Conservation (phyloP, 768 basidiomycete genomes). For the Agrocybe praecox region DNA sequence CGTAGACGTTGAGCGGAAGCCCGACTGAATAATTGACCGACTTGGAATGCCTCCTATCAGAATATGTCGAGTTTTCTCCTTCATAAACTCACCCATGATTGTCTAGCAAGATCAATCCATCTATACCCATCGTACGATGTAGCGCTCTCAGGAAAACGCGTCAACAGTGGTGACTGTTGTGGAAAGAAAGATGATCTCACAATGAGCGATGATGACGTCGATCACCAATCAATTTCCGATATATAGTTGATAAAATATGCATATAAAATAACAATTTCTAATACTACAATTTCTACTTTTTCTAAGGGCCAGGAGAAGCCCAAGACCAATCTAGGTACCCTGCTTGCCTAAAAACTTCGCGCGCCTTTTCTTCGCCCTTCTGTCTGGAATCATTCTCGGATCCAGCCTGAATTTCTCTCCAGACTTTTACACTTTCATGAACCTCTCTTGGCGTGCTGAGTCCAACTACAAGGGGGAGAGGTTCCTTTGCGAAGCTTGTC, state of each 20-base stretch:
- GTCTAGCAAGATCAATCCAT: constrained; percentile 82
- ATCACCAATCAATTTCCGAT: neutral
- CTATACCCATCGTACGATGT: constrained; percentile 62
- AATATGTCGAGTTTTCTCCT: neutral
- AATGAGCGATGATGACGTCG: neutral
- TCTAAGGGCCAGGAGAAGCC: constrained; percentile 49
- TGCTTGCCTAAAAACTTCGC: constrained; percentile 45
- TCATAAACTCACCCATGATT: constrained; percentile 60
- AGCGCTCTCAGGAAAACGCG: too few species aligned
- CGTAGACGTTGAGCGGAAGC: constrained; percentile 76
- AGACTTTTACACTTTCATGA: constrained; percentile 69
- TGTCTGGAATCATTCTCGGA: constrained; percentile 31
- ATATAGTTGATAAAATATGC: neutral
- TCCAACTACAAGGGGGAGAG: constrained; percentile 71
- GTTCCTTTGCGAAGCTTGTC: constrained; percentile 37
- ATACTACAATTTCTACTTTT: neutral
- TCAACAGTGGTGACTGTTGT: too few species aligned
- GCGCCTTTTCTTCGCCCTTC: constrained; percentile 46
- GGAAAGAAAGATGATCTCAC: neutral
- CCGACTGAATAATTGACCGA: constrained; percentile 86
- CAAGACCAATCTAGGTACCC: constrained; percentile 72
- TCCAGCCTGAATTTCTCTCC: constrained; percentile 57
- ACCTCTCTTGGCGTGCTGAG: constrained; percentile 74
- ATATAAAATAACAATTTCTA: neutral
- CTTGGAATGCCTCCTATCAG: constrained; percentile 31